phyloP scores from a whole-genome alignment of 1,284 basidiomycete species.

The Heterobasidion parviporum region DNA sequence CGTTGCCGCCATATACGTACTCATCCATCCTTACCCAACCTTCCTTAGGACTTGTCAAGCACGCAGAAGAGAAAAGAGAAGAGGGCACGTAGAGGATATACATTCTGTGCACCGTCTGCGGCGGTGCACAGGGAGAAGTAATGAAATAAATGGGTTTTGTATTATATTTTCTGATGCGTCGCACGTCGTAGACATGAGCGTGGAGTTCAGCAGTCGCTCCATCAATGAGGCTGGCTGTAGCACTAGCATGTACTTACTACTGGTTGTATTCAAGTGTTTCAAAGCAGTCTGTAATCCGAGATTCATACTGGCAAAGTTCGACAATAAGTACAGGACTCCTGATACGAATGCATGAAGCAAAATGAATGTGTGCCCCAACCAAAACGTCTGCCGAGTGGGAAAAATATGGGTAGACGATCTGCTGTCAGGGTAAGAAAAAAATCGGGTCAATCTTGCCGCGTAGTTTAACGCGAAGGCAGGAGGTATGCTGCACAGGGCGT shows the following conservation, averaged over 20 bases:
- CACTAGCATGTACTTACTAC: too few species aligned
- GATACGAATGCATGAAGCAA: too few species aligned
- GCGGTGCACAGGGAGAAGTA: slow-evolving; percentile 1
- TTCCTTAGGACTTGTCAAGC: neutral
- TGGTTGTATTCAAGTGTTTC: too few species aligned
- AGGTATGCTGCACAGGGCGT: slow-evolving; percentile 37
- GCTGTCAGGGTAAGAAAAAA: slow-evolving; percentile 26
- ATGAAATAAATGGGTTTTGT: slow-evolving; percentile 5
- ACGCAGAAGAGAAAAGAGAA: neutral
- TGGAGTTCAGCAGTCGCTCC: neutral
- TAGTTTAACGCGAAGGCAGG: slow-evolving; percentile 60
- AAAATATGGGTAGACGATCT: slow-evolving; percentile 46
- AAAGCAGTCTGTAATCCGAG: too few species aligned
- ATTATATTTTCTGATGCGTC: neutral
- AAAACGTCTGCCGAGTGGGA: slow-evolving; percentile 43
- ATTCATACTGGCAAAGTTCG: too few species aligned
- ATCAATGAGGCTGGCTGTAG: too few species aligned
- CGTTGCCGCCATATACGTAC: neutral
- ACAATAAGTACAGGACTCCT: too few species aligned
- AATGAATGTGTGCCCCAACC: slow-evolving; percentile 28
- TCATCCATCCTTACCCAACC: neutral
- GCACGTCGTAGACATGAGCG: neutral
- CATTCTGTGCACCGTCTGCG: neutral
- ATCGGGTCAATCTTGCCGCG: slow-evolving; percentile 40
- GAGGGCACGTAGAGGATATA: neutral